phyloP scores from a whole-genome alignment of 345 rosid species.

The Cardamine occulta region DNA sequence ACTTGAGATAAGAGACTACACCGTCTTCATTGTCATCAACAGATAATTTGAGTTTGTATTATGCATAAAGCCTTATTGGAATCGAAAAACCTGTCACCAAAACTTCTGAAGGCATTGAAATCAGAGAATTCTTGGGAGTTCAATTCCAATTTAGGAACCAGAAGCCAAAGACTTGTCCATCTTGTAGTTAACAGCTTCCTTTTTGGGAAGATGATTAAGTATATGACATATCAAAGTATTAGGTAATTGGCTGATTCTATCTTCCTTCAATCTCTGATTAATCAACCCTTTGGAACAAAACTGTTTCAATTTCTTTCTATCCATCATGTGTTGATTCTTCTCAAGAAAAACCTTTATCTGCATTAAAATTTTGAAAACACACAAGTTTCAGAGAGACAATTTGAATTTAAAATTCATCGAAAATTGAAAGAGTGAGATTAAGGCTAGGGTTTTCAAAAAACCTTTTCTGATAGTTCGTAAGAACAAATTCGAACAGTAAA shows the following conservation, averaged over 20 bases:
- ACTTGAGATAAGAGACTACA: not conserved
- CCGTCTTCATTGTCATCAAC: not conserved
- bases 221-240: not conserved
- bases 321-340: not conserved
- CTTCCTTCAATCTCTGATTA: not conserved
- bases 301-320: not conserved
- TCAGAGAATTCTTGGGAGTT: not conserved
- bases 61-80: not conserved
- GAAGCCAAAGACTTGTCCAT: not conserved
- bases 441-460: not conserved
- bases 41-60: not conserved
- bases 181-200: not conserved
- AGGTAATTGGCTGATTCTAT: not conserved
- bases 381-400: slow-evolving; percentile 12
- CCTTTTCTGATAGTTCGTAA: not conserved
- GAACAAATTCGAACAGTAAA: no score
- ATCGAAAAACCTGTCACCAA: not conserved
- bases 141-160: not conserved
- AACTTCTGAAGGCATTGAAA: not conserved
- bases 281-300: not conserved
- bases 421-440: not conserved
- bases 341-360: not conserved
- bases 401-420: no score
- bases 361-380: not conserved
- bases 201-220: not conserved